A percentile compares a stretch with the other conserved stretches of the same genome.
phyloP scores from a whole-genome alignment of 345 rosid species.

The Eucalyptus victrix region DNA sequence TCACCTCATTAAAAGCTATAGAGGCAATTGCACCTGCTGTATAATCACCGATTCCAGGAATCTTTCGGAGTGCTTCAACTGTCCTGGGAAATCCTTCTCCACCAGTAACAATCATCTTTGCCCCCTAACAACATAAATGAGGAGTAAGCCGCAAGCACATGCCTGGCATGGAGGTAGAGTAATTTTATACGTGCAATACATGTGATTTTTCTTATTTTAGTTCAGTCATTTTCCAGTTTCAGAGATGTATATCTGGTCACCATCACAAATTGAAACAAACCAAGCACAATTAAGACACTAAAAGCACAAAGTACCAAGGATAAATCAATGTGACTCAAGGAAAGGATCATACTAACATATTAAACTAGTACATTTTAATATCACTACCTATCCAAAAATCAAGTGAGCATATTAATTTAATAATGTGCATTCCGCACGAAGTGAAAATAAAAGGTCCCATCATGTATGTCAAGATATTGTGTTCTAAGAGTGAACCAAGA shows the following conservation, averaged over 20 bases:
- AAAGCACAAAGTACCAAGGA: neutral
- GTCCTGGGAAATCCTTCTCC: constrained; percentile 42
- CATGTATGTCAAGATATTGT: neutral
- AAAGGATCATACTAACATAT: neutral
- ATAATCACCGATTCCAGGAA: constrained; percentile 68
- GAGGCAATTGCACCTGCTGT: constrained; percentile 77
- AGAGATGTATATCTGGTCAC: neutral
- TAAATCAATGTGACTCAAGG: neutral
- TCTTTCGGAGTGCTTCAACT: constrained; percentile 31
- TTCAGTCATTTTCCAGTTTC: neutral
- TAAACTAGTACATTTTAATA: neutral
- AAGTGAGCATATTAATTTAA: neutral
- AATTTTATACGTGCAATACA: neutral
- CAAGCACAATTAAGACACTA: neutral
- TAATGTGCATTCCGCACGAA: neutral
- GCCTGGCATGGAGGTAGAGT: neutral
- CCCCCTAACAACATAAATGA: constrained; percentile 29
- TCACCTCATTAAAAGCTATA: constrained; percentile 67
- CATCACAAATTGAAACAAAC: neutral
- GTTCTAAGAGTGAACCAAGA: neutral
- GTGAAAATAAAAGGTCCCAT: neutral
- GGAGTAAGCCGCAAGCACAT: neutral
- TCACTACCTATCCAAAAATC: neutral
- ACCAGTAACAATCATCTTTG: constrained; percentile 40
- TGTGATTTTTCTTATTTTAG: neutral